Conservation (phyloP, 352 stramenopile species). For the Phytopythium cucurbitacearum region DNA sequence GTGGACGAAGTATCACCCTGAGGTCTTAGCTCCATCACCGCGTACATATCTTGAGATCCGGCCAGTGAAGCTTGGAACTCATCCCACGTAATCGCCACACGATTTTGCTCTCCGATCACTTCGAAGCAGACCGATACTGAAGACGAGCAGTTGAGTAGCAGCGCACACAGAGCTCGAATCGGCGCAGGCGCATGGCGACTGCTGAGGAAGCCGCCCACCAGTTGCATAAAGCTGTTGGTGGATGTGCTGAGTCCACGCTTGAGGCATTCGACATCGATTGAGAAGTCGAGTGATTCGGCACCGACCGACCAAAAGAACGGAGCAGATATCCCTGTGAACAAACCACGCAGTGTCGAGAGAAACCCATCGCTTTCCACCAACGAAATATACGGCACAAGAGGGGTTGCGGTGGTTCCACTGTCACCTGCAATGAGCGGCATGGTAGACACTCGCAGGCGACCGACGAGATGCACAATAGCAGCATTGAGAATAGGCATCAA, state of each 20-base stretch:
- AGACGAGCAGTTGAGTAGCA: constrained; percentile 50
- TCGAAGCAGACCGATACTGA: constrained; percentile 59
- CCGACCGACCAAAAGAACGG: constrained; percentile 74
- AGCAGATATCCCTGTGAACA: constrained; percentile 30
- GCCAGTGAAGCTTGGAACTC: constrained; percentile 58
- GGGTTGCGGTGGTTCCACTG: not conserved
- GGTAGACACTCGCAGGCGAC: constrained; percentile 27
- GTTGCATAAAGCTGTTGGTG: constrained; percentile 56
- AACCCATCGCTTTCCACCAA: constrained; percentile 57
- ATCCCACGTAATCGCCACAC: constrained; percentile 43
- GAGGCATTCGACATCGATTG: constrained; percentile 55
- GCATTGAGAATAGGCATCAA: constrained; percentile 33
- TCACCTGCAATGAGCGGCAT: not conserved
- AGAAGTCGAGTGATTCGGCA: constrained; percentile 41
- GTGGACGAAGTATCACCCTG: constrained; percentile 64
- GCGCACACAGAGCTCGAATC: constrained; percentile 28
- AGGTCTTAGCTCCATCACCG: constrained; percentile 55
- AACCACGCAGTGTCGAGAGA: constrained; percentile 33
- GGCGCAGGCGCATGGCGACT: constrained; percentile 15
- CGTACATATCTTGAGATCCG: constrained; percentile 60
- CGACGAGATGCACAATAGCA: constrained; percentile 26
- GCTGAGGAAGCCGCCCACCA: constrained; percentile 39
- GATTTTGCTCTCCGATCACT: constrained; percentile 44
- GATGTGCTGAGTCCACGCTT: no score
- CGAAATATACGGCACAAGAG: constrained; percentile 23